Evolutionary conservation across 1,284 basidiomycete genomes (phyloP).

Genomic region (Fereydounia khargensis): DNA sequence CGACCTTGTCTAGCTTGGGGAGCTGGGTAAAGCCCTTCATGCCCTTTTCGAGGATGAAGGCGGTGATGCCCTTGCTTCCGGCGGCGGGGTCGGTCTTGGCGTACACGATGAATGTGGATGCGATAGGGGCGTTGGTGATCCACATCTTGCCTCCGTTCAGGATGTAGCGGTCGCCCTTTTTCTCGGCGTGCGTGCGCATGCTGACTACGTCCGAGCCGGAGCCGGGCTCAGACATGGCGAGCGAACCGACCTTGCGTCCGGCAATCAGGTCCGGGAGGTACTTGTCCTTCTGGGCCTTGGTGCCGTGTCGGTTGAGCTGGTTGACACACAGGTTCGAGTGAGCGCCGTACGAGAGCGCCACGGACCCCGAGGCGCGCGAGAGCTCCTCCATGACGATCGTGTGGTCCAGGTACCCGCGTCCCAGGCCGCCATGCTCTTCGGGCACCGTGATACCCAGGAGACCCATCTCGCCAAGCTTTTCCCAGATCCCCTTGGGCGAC

Average conservation of each 20-base stretch:
- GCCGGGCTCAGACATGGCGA: conserved; percentile 91
- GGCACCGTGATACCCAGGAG: conserved; percentile 46
- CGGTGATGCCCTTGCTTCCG: conserved; percentile 83
- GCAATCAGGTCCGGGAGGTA: conserved; percentile 80
- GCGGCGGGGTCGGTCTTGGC: conserved; percentile 79
- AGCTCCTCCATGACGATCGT: conserved; percentile 62
- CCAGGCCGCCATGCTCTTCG: conserved; percentile 40
- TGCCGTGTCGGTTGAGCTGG: conserved; percentile 84
- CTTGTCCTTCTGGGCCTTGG: conserved; percentile 76
- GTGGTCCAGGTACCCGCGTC: conserved; percentile 45
- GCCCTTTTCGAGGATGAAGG: conserved; percentile 81
- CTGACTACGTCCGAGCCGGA: conserved; percentile 89
- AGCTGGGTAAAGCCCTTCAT: conserved; percentile 83
- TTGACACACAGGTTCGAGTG: conserved; percentile 62
- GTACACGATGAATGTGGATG: conserved; percentile 87
- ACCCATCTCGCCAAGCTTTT: conserved; percentile 47
- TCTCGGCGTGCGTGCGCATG: conserved; percentile 80
- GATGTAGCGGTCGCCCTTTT: conserved; percentile 71
- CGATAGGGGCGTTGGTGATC: conserved; percentile 92
- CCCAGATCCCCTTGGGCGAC: conserved; percentile 41
- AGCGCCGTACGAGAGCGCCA: conserved; percentile 88
- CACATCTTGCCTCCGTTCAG: conserved; percentile 91
- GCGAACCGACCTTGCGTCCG: conserved; percentile 72
- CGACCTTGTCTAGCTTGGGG: conserved; percentile 89
- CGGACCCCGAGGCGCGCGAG: conserved; percentile 81